Percentiles rank a stretch among this genome's conserved stretches.
Evolutionary conservation across 495 filamentous ascomycete species (phyloP).

Genomic region (Glarea lozoyensis): DNA sequence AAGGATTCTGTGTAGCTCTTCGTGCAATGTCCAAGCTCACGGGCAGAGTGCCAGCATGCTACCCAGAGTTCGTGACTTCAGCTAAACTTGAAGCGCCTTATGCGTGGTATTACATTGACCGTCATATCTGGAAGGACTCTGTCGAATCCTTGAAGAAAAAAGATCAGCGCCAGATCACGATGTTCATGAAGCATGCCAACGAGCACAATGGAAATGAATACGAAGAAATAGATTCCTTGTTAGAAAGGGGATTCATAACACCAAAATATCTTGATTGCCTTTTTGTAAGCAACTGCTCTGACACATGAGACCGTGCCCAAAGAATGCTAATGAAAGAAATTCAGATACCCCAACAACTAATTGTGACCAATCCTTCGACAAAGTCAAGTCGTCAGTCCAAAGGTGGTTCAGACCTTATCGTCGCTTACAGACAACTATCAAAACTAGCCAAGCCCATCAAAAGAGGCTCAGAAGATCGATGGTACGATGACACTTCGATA

Average conservation of each 20-base stretch:
- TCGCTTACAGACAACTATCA: neutral
- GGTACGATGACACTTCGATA: neutral
- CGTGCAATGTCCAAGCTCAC: neutral
- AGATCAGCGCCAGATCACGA: neutral
- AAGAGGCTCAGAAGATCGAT: neutral
- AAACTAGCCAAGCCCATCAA: neutral
- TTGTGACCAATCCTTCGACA: neutral
- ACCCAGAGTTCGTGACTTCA: neutral
- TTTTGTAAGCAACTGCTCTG: slow-evolving; percentile 1
- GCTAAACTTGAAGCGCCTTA: neutral
- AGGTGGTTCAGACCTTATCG: neutral
- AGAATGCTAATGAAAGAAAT: too few species aligned
- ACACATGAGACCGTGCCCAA: too few species aligned
- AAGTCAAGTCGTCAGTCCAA: neutral
- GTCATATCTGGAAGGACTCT: neutral
- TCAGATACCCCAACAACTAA: too few species aligned
- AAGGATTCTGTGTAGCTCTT: neutral
- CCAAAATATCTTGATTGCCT: neutral
- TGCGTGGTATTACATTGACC: neutral
- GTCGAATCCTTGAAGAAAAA: neutral
- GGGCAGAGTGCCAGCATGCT: neutral
- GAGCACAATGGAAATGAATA: neutral
- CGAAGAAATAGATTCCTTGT: neutral
- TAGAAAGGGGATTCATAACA: neutral
- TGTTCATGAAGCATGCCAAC: neutral